These are phyloP conservation scores for Botrytis tulipae DNA, from an alignment of 2,329 filamentous ascomycete genomes.

Conservation along the genomic window DNA sequence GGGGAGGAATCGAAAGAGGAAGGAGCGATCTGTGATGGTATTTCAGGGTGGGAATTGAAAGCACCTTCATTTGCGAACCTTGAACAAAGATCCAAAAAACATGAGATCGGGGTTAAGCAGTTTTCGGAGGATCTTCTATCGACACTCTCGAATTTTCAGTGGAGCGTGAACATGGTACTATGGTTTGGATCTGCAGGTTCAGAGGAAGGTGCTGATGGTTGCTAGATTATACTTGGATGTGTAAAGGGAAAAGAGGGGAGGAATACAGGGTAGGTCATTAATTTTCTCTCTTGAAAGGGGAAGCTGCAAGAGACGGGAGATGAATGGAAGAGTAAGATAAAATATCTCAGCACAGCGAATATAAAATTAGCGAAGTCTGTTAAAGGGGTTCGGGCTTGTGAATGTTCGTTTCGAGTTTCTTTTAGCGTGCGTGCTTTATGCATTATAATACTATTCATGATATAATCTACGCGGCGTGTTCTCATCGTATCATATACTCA, in stretches of 20 bases:
- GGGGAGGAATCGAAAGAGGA: neutral
- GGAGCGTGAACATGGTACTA: neutral
- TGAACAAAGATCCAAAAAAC: neutral
- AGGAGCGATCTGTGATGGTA: neutral
- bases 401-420: neutral
- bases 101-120: neutral
- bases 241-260: no score
- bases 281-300: neutral
- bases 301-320: neutral
- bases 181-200: neutral
- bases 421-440: neutral
- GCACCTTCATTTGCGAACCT: neutral
- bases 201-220: neutral
- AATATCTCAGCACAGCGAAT: neutral
- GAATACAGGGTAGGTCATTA: neutral
- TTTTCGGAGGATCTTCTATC: neutral
- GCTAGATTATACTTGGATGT: neutral
- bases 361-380: neutral
- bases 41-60: neutral
- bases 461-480: no score
- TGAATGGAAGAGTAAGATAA: neutral
- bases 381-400: neutral
- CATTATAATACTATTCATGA: neutral
- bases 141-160: neutral
- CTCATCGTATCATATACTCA: no score